A percentile compares a stretch with the other conserved stretches of the same genome.
Evolutionary conservation across 495 filamentous ascomycete genomes (phyloP).

Genomic region (Rhypophila decipiens): DNA sequence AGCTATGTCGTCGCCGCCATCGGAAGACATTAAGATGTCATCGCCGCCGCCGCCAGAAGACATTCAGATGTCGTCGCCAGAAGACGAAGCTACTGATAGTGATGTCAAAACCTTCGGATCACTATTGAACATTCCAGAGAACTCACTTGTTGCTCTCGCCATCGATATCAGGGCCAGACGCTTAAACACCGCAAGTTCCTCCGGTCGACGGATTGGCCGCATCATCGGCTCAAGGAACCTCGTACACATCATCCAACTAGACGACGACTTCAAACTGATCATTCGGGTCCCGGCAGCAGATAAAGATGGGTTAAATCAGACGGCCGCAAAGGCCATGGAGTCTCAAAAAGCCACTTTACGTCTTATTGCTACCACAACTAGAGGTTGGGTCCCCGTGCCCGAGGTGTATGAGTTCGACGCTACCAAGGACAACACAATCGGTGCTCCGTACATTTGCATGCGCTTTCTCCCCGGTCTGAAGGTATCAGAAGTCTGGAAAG

Average conservation of each 20-base stretch:
- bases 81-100: too few relatives aligned
- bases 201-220: not conserved
- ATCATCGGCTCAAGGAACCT: slow-evolving; percentile 15
- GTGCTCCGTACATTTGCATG: slow-evolving; percentile 21
- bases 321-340: slow-evolving; percentile 15
- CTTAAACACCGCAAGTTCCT: not conserved
- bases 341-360: slow-evolving; percentile 23
- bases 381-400: slow-evolving; percentile 20
- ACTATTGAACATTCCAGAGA: not conserved
- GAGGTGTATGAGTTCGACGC: slow-evolving; percentile 17
- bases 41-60: too few relatives aligned
- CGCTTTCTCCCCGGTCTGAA: slow-evolving; percentile 13
- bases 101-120: not conserved
- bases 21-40: too few relatives aligned
- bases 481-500: slow-evolving; percentile 9
- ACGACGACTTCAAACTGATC: slow-evolving; percentile 12
- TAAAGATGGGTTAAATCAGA: slow-evolving; percentile 9
- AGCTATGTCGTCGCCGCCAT: too few relatives aligned
- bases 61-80: too few relatives aligned
- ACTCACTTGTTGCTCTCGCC: not conserved
- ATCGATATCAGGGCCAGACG: not conserved
- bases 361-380: slow-evolving; percentile 12
- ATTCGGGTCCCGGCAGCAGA: slow-evolving; percentile 15
- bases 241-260: slow-evolving; percentile 15
- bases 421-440: slow-evolving; percentile 15